Conservation (phyloP, 495 filamentous ascomycete species). For the Monascus purpureus region DNA sequence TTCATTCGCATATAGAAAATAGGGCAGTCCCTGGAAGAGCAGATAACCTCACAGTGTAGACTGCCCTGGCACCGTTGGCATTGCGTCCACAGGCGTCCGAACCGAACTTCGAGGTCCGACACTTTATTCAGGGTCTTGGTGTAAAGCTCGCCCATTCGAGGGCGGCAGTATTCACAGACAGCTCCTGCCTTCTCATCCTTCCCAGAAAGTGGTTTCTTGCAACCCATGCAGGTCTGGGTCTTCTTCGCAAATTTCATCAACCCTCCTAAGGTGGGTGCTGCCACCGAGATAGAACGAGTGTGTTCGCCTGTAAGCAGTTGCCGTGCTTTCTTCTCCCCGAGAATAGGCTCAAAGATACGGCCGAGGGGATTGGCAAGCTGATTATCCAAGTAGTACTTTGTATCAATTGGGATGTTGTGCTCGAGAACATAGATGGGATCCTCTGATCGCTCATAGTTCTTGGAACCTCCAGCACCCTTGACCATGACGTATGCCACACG, state of each 20-base stretch:
- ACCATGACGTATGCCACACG: slow-evolving; percentile 98
- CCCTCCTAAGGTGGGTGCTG: slow-evolving; percentile 76
- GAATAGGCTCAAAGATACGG: slow-evolving; percentile 93
- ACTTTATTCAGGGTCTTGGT: slow-evolving; percentile 78
- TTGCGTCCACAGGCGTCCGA: slow-evolving; percentile 92
- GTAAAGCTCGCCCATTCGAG: slow-evolving; percentile 83
- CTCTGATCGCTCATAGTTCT: slow-evolving; percentile 90
- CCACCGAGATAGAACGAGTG: slow-evolving; percentile 81
- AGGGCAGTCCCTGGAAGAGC: slow-evolving; percentile 86
- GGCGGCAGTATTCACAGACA: slow-evolving; percentile 73
- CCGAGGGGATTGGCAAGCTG: slow-evolving; percentile 88
- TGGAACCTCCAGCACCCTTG: slow-evolving; percentile 74
- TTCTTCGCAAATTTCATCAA: slow-evolving; percentile 98
- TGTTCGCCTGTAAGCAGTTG: slow-evolving; percentile 79
- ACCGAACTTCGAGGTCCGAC: slow-evolving; percentile 82
- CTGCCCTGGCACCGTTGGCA: slow-evolving; percentile 97
- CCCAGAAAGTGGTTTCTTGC: slow-evolving; percentile 81
- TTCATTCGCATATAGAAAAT: slow-evolving; percentile 99
- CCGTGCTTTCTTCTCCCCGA: slow-evolving; percentile 79
- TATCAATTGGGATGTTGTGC: slow-evolving; percentile 95
- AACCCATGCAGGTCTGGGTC: slow-evolving; percentile 95
- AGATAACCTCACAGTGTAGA: slow-evolving; percentile 96
- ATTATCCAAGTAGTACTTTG: slow-evolving; percentile 97
- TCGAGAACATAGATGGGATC: slow-evolving; percentile 95
- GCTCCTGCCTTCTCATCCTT: slow-evolving; percentile 73